Conservation (phyloP, 2,329 filamentous ascomycete genomes). For the Colletotrichum sp. region DNA sequence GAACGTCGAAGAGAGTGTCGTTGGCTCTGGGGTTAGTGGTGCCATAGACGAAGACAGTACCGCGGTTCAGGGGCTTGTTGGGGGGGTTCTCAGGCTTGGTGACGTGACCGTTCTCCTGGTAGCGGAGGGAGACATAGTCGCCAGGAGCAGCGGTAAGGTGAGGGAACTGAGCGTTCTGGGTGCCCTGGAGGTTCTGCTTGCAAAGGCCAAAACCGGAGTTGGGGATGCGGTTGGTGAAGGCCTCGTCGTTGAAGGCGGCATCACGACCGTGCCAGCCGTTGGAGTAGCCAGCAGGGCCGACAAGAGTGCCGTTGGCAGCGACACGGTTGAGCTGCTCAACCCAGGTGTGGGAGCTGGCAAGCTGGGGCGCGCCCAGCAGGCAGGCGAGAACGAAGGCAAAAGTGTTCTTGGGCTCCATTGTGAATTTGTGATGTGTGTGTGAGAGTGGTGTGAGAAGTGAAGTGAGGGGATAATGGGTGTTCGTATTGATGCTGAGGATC, state of each 20-base stretch:
- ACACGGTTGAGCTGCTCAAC: slow-evolving; percentile 77
- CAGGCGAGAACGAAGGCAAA: slow-evolving; percentile 34
- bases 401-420: slow-evolving; percentile 18
- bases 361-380: slow-evolving; percentile 19
- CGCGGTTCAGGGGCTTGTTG: slow-evolving; percentile 68
- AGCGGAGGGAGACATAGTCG: slow-evolving; percentile 68
- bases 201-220: slow-evolving; percentile 38
- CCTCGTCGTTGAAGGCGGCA: slow-evolving; percentile 59
- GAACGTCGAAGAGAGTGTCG: slow-evolving; percentile 65
- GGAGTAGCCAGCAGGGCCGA: slow-evolving; percentile 74
- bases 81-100: slow-evolving; percentile 59
- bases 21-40: slow-evolving; percentile 61
- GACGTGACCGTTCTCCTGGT: slow-evolving; percentile 80
- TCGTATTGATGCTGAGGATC: not conserved
- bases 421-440: not conserved
- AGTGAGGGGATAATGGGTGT: not conserved
- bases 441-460: not conserved
- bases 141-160: slow-evolving; percentile 65
- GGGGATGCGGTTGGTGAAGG: slow-evolving; percentile 69
- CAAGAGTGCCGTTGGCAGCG: slow-evolving; percentile 73
- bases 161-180: slow-evolving; percentile 48
- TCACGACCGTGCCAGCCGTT: slow-evolving; percentile 69
- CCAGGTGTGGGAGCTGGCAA: slow-evolving; percentile 73
- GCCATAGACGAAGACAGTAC: slow-evolving; percentile 77
- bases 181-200: not conserved